These are phyloP conservation scores for Solanum appendiculatum DNA, from an alignment of 257 asterid species.

Conservation along the genomic window DNA sequence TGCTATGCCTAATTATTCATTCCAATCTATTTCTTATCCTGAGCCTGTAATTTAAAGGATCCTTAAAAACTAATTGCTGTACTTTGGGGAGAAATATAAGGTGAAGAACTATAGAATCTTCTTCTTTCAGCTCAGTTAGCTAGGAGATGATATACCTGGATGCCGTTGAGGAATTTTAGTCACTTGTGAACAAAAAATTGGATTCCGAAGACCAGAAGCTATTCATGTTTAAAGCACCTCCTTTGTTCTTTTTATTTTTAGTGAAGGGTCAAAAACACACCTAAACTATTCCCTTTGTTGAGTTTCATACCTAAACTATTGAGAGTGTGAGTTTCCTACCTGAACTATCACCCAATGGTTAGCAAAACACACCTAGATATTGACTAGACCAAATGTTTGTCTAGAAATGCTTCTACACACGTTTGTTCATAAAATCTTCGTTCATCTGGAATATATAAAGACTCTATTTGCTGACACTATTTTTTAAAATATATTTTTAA, in stretches of 20 bases:
- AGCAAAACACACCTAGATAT: neutral
- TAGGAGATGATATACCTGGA: slow-evolving; percentile 43
- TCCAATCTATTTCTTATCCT: neutral
- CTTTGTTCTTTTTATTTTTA: neutral
- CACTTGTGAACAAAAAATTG: slow-evolving; percentile 22
- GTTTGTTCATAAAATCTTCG: neutral
- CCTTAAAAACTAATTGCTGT: neutral
- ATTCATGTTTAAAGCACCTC: slow-evolving; percentile 35
- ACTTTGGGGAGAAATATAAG: neutral
- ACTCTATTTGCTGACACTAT: neutral
- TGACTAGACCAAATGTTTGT: neutral
- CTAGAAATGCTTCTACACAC: neutral
- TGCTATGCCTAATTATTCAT: slow-evolving; percentile 9
- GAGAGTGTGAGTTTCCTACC: neutral
- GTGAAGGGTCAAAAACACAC: neutral
- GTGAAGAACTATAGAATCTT: neutral
- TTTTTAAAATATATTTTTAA: no score
- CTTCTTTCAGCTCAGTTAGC: neutral
- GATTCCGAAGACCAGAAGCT: slow-evolving; percentile 44
- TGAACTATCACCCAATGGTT: neutral
- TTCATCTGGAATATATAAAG: neutral
- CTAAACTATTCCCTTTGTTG: neutral
- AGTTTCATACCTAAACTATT: neutral
- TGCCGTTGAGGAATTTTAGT: slow-evolving; percentile 48
- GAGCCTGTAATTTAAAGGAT: neutral